phyloP scores from a whole-genome alignment of 208 protist genomes.

The Wallacemonas sp. region DNA sequence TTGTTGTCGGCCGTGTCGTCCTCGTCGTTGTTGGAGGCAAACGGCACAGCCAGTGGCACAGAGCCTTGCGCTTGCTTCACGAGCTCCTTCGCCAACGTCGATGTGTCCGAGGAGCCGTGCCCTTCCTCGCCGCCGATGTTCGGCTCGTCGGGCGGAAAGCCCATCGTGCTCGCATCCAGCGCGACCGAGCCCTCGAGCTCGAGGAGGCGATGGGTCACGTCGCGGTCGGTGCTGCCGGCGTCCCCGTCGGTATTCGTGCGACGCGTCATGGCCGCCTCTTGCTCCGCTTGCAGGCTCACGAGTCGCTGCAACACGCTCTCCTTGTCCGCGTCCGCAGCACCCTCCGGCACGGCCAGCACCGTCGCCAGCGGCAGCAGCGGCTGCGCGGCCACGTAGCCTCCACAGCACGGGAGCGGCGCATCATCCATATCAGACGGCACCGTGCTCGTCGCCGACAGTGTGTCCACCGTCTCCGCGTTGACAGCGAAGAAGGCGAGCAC shows the following conservation, averaged over 20 bases:
- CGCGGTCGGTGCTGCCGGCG: neutral
- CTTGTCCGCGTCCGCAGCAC: conserved; percentile 47
- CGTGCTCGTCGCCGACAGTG: conserved; percentile 8
- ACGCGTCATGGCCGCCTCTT: conserved; percentile 45
- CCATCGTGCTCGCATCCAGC: neutral
- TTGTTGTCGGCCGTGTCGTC: conserved; percentile 3
- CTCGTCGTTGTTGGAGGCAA: conserved; percentile 8
- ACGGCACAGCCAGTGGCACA: conserved; percentile 30
- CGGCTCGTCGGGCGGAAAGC: neutral
- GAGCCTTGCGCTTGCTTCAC: conserved; percentile 32
- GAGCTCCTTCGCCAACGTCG: conserved; percentile 33
- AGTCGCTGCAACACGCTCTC: conserved; percentile 77
- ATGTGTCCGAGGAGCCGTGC: conserved; percentile 3
- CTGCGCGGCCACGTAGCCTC: conserved; percentile 56
- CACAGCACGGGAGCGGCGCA: conserved; percentile 58
- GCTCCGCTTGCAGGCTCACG: conserved; percentile 68
- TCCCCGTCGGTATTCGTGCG: neutral
- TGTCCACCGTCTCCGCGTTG: conserved; percentile 44
- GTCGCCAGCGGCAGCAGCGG: conserved; percentile 80
- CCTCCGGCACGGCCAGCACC: conserved; percentile 61
- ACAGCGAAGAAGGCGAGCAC: conserved; percentile 80
- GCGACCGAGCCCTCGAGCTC: conserved; percentile 4
- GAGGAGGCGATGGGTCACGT: neutral
- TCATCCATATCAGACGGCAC: conserved; percentile 18
- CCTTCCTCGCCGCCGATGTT: neutral